Evolutionary conservation across 2,329 filamentous ascomycete genomes (phyloP).

Genomic region (Sordariomycetes sp.): DNA sequence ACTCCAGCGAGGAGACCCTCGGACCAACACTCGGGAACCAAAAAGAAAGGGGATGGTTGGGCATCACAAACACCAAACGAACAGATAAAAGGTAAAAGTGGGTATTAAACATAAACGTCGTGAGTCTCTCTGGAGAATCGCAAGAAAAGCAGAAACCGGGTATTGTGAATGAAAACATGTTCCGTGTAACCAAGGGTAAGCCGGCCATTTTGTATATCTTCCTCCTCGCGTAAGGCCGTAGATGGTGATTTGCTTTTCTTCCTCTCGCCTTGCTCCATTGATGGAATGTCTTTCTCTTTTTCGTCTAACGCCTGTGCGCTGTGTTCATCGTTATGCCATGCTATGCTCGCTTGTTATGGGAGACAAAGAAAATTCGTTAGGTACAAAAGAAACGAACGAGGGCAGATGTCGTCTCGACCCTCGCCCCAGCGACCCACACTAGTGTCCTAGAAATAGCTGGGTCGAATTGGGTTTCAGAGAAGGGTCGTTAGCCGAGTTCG

Average conservation of each 20-base stretch:
- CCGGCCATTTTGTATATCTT: neutral
- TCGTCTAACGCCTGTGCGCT: slow-evolving; percentile 2
- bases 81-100: neutral
- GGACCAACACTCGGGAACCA: slow-evolving; percentile 4
- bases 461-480: slow-evolving; percentile 23
- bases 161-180: slow-evolving; percentile 2
- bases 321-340: slow-evolving; percentile 1
- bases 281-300: neutral
- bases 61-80: too few species aligned
- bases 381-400: neutral
- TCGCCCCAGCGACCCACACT: neutral
- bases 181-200: neutral
- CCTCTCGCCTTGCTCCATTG: neutral
- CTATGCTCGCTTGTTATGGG: slow-evolving; percentile 19
- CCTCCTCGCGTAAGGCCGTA: neutral
- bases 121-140: neutral
- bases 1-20: too few species aligned
- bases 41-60: neutral
- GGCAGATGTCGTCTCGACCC: neutral
- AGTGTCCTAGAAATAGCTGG: neutral
- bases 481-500: slow-evolving; percentile 50
- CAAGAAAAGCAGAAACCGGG: neutral
- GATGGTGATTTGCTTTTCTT: neutral
- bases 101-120: neutral
- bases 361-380: slow-evolving; percentile 3